These are phyloP conservation scores for Rhodotorula sp. DNA, from an alignment of 1,284 basidiomycete species.

Conservation along the genomic window DNA sequence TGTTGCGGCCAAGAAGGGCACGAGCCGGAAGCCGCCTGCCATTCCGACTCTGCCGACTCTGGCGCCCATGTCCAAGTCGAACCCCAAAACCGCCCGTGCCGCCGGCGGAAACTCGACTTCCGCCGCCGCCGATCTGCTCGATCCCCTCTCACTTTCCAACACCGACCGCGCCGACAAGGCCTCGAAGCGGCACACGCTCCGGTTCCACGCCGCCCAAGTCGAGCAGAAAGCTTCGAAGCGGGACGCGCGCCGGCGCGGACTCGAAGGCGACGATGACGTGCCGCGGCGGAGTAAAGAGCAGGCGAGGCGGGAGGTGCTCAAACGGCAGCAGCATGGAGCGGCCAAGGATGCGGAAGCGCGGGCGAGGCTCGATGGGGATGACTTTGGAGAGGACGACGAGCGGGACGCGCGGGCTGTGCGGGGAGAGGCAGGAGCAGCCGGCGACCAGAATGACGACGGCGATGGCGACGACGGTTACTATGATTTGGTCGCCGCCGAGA, in stretches of 20 bases:
- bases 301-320: conserved; percentile 53
- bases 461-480: conserved; percentile 69
- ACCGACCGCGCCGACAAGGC: conserved; percentile 78
- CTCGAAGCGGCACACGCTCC: conserved; percentile 70
- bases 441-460: conserved; percentile 51
- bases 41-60: conserved; percentile 24
- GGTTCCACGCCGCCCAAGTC: conserved; percentile 81
- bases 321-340: conserved; percentile 49
- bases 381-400: conserved; percentile 55
- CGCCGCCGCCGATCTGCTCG: conserved; percentile 60
- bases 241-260: conserved; percentile 45
- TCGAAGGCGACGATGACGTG: conserved; percentile 77
- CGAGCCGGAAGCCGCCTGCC: conserved; percentile 2
- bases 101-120: conserved; percentile 1
- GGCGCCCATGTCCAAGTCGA: conserved; percentile 55
- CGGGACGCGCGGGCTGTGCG: conserved; percentile 52
- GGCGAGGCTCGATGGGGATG: conserved; percentile 51
- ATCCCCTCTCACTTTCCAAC: conserved; percentile 64
- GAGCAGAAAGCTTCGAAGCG: conserved; percentile 63
- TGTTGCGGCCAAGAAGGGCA: background rate
- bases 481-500: conserved; percentile 73
- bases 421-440: conserved; percentile 46
- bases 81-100: conserved; percentile 35
- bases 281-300: conserved; percentile 61
- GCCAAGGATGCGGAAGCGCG: conserved; percentile 39